Evolutionary conservation across 2,329 filamentous ascomycete species (phyloP), one percentile per base, ranked within the genome.

Genomic region (Aspergillus niger): DNA sequence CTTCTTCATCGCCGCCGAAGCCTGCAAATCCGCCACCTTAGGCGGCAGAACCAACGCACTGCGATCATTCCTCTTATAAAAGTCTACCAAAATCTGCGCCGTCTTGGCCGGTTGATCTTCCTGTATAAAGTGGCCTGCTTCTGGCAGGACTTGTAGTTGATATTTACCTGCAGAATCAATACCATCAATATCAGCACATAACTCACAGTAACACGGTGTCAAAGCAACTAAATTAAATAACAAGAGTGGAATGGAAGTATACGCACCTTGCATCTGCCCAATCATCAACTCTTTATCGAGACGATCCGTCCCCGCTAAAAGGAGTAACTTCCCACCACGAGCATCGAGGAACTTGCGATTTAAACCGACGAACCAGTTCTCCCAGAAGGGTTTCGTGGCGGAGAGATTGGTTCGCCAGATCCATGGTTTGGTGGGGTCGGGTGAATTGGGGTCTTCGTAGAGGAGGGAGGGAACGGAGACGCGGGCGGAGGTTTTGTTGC

Each of bases 41-140:
- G 93, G 93, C 32, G 95, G 95, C 64, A 99, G 80, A 1, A 98
- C 90, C 60, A 99, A 75, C 10, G 89, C 85, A 69, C 87, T 92
- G 62, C 93, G 84, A 77, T 98, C 94, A 72, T 99, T 99, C 56
- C 95, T 83, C 67, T 89, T 89, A 72, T 95, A 94, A 73, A 99
- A 98, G 73, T 99, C 95, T 1, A 90, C 91, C 55, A 98, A 80
- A 8, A 92, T 85, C 67, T 90, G 83, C 0, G 95, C 95, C 47
- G 90, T 96, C 81, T 94, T 96, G 71, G 92, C 90, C 0, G 95
- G 93, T 53, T 94, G 85, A 74, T 99, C 95, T 76, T 99, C 95
- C 66, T 99, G 95, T 58, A 99, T 87, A 71, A 99, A 99, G 75
- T 99, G 95, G 0, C 95, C 95, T 1, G 95, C 92, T 73, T 97